phyloP scores from a whole-genome alignment of 768 basidiomycete species.

The Postia placenta region DNA sequence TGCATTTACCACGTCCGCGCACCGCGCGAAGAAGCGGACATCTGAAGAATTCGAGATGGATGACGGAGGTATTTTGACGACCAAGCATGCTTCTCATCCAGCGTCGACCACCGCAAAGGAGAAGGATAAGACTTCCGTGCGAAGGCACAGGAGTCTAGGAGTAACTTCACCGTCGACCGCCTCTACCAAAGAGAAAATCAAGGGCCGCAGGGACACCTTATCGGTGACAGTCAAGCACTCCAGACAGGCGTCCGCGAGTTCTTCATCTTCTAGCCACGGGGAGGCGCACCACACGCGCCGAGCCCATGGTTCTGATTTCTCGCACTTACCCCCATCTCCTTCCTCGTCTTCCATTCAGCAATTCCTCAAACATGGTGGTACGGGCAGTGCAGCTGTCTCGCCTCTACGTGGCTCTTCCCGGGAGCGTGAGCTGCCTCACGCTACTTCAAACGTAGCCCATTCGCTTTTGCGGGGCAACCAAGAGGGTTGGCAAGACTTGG shows the following conservation, averaged over 20 bases:
- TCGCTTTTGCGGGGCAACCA: conserved; percentile 83
- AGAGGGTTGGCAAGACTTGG: conserved; percentile 83
- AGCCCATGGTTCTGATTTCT: conserved; percentile 71
- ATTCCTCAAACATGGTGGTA: conserved; percentile 56
- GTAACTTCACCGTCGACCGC: conserved; percentile 36
- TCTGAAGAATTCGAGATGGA: conserved; percentile 84
- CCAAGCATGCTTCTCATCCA: conserved; percentile 37
- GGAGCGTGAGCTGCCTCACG: conserved; percentile 34
- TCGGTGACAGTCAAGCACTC: conserved; percentile 37
- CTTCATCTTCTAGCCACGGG: conserved; percentile 54
- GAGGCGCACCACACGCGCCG: conserved; percentile 50
- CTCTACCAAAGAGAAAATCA: conserved; percentile 38
- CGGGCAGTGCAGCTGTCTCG: conserved; percentile 32
- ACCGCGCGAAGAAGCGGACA: conserved; percentile 65
- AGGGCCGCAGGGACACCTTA: conserved; percentile 30
- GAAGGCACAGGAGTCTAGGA: conserved; percentile 72
- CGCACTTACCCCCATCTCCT: conserved; percentile 86
- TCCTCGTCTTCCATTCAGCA: conserved; percentile 87
- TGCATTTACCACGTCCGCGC: conserved; percentile 47
- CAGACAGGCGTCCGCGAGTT: conserved; percentile 64
- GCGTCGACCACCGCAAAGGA: conserved; percentile 28
- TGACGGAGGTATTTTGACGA: conserved; percentile 53
- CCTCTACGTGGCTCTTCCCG: conserved; percentile 36
- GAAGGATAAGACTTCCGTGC: conserved; percentile 41
- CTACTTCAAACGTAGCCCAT: conserved; percentile 71